Base-by-base conservation (phyloP, 1,284 basidiomycete genomes). In the Exobasidium rhododendri region DNA sequence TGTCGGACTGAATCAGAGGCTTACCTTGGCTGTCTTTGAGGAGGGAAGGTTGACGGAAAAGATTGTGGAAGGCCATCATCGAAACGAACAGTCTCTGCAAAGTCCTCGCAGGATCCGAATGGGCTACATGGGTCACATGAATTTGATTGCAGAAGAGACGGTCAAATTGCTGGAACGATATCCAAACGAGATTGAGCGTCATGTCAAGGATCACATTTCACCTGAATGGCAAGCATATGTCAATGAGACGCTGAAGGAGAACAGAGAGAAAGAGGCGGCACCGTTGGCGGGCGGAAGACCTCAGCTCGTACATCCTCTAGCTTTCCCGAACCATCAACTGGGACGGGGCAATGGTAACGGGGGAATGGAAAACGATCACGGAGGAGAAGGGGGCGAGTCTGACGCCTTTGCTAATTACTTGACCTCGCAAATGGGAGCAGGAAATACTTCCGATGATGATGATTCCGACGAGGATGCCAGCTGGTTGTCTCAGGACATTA, bases 71-170 rank as follows among this genome's bases (percentile, higher is more conserved):
- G 77, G 77, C 0, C 66, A 70, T 20, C 65, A 65, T 10, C 62
- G 66, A n/a, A 79, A 78, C 62, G 66, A 71, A 17, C 68, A 65
- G 49, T 77, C 74, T 0, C 64, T 71, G 5, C 13, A 22, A 17
- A 40, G 67, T 4, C 75, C 74, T 10, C 65, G 76, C 5, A 67
- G 64, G 13, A 75, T 79, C 29, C 71, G 78, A 13, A 64, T 79
- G 3, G 93, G 94, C 1, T 96, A 92, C 82, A 98, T 98, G 94
- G 94, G 94, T 0, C 94, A 98, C 79, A 85, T 98, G 47, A 90
- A 90, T 11, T 86, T 97, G 65, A 93, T 99, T 67, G 88, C 91
- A 0, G 92, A 94, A 78, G 92, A 94, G 73, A 88, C 93, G 13
- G 87, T 93, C 74, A 86, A 86, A 63, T 87, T 91, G 4, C 83